phyloP scores from a whole-genome alignment of 2,329 filamentous ascomycete genomes.

The Aspergillus sergii region DNA sequence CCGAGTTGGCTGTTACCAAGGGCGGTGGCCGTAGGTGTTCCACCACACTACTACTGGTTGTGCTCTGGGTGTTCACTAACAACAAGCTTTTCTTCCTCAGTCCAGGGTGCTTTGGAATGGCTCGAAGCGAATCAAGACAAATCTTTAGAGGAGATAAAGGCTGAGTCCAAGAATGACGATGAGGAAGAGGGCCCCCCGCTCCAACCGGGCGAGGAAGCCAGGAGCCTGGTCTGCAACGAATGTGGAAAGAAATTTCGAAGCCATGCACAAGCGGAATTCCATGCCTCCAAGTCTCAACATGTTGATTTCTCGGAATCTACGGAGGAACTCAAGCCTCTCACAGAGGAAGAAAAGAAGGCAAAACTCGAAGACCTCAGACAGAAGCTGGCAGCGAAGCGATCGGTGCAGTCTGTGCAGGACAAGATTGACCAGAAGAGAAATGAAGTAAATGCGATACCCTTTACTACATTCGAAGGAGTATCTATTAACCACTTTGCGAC shows the following conservation, averaged over 20 bases:
- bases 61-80: slow-evolving; percentile 16
- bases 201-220: slow-evolving; percentile 69
- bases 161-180: slow-evolving; percentile 53
- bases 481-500: slow-evolving; percentile 7
- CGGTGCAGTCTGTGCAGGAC: slow-evolving; percentile 68
- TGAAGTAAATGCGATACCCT: slow-evolving; percentile 58
- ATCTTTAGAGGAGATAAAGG: slow-evolving; percentile 76
- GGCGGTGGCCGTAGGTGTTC: slow-evolving; percentile 70
- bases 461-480: not conserved
- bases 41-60: not conserved
- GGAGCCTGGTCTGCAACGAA: slow-evolving; percentile 89
- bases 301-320: slow-evolving; percentile 90
- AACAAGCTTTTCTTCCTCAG: slow-evolving; percentile 47
- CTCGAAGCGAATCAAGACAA: slow-evolving; percentile 90
- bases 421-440: slow-evolving; percentile 83
- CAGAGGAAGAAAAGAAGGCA: slow-evolving; percentile 86
- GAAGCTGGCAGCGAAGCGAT: slow-evolving; percentile 72
- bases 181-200: slow-evolving; percentile 65
- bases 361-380: slow-evolving; percentile 73
- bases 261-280: slow-evolving; percentile 80
- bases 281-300: slow-evolving; percentile 89
- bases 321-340: slow-evolving; percentile 87
- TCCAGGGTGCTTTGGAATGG: slow-evolving; percentile 92
- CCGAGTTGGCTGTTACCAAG: slow-evolving; percentile 81
- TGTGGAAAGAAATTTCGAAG: slow-evolving; percentile 90